Conservation (phyloP, 331 rosid species). For the Cucumis variabilis region DNA sequence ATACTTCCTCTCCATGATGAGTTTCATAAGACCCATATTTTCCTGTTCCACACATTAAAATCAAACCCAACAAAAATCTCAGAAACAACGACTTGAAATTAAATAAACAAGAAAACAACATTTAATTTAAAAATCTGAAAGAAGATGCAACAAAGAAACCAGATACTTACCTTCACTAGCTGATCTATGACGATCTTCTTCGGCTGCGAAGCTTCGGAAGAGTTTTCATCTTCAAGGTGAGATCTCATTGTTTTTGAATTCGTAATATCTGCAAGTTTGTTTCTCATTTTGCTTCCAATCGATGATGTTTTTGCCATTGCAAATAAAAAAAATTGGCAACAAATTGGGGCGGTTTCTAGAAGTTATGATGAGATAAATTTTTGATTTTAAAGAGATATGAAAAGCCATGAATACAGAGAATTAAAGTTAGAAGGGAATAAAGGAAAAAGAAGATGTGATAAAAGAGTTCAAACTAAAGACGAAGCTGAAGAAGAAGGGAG, state of each 20-base stretch:
- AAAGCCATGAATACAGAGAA: conserved; percentile 30
- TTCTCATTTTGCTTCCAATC: conserved; percentile 64
- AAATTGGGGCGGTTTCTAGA: not conserved
- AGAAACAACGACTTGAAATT: not conserved
- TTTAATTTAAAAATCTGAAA: not conserved
- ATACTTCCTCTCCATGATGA: conserved; percentile 79
- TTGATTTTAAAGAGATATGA: not conserved
- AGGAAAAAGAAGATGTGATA: conserved; percentile 28
- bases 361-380: not conserved
- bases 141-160: not conserved
- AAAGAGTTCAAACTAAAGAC: not conserved
- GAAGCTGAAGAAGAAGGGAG: not conserved
- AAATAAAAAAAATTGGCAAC: not conserved
- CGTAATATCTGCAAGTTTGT: conserved; percentile 82
- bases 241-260: conserved; percentile 47
- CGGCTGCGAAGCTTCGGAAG: conserved; percentile 28
- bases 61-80: conserved; percentile 20
- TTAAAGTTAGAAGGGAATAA: not conserved
- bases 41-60: conserved; percentile 60
- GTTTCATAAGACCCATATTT: conserved; percentile 56
- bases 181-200: conserved; percentile 56
- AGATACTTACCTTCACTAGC: conserved; percentile 61
- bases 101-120: no score
- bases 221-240: conserved; percentile 40
- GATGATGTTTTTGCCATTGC: conserved; percentile 62